Percentiles rank a stretch among this genome's conserved stretches.
Evolutionary conservation across 225 moss, liverwort and hornwort species (phyloP).

Genomic region (Pseudoscleropodium purum): DNA sequence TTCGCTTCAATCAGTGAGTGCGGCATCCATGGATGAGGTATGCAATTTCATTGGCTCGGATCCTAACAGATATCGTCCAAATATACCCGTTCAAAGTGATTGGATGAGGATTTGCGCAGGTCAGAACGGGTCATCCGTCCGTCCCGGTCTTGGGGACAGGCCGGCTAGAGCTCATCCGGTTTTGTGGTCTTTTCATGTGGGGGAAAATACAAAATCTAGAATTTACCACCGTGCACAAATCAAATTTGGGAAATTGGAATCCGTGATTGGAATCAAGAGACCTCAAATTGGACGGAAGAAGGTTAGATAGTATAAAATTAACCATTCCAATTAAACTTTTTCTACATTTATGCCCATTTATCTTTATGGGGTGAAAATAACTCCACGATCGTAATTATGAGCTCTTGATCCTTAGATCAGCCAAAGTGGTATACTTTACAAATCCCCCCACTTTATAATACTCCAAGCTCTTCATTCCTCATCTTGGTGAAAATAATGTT

Average conservation of each 20-base stretch:
- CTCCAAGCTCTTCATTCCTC: not conserved
- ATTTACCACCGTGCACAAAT: too few species aligned
- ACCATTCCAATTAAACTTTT: accelerated
- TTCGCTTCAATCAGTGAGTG: not conserved
- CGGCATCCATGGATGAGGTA: not conserved
- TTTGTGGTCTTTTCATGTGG: not conserved
- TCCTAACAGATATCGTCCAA: not conserved
- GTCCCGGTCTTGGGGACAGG: not conserved
- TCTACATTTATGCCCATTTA: too few species aligned
- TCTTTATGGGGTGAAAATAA: accelerated
- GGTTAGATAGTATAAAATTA: too few species aligned
- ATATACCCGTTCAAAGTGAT: not conserved
- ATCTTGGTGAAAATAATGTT: not conserved
- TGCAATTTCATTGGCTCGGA: not conserved
- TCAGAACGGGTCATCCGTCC: not conserved
- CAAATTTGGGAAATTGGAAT: not conserved
- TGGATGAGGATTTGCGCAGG: not conserved
- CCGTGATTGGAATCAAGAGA: too few species aligned
- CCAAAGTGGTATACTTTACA: not conserved
- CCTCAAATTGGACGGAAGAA: not conserved
- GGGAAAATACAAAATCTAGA: too few species aligned
- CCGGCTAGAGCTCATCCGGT: not conserved
- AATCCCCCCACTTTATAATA: not conserved
- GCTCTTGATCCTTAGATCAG: not conserved
- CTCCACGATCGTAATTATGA: not conserved